Base-by-base conservation (phyloP, 2,329 filamentous ascomycete genomes). In the Trichophyton schoenleinii region DNA sequence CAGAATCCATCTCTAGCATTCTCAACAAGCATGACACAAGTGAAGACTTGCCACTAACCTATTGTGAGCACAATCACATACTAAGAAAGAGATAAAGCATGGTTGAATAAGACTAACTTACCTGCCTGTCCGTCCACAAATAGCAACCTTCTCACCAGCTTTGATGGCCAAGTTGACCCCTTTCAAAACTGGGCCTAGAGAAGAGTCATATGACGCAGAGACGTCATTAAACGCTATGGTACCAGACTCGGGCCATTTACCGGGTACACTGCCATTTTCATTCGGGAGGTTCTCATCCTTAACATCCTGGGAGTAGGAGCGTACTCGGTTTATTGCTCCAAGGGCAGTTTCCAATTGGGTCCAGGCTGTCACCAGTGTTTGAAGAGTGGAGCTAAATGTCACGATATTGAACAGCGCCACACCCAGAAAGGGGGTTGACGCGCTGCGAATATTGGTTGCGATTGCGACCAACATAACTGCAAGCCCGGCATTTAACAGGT, bases 121-220 rank as follows among this genome's bases (percentile, higher is more conserved):
- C 61, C 61, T 62, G 59, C 65, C 66, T 9, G 61, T 66, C 31
- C 65, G 57, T n/a, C 66, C 66, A 48, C 65, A 66, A 25, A 67
- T 60, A 8, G 60, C 65, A 7, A 65, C 57, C 55, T 65, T 66
- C 42, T 64, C 44, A 9, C 62, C 63, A 9, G 52, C 58, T 3
- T 34, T 28, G 25, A 66, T 64, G 4, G 34, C 18, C 8, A 66
- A 22, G 11, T 18, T 46, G 25, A 66, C 53, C n/a, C 60, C 55
- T 20, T 58, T 57, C 7, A 62, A 55, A 46, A 58, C 61, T 7
- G 42, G 57, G 4, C 59, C 44, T 3, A 42, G 36, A 28, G 34
- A 25, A 15, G 55, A 42, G 9, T 58, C 55, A 25, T 58, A 58
- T 2, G 55, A 58, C 3, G 59, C 59, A 28, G 59, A 60, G 6